Evolutionary conservation across 1,139 yeast species (phyloP), one percentile per base, ranked within the genome.

Genomic region (Debaryomycetaceae sp.): DNA sequence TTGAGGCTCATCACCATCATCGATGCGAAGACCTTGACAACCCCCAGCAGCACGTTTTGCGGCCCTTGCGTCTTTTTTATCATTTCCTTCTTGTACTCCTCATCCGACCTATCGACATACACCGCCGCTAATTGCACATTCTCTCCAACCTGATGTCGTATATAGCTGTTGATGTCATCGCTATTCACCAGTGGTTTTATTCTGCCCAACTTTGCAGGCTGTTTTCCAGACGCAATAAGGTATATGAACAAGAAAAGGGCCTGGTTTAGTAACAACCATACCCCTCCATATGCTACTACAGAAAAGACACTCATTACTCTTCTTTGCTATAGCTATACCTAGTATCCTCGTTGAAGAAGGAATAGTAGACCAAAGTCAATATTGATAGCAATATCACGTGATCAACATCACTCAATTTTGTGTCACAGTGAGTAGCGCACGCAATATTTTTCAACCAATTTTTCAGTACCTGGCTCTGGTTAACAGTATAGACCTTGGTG

Each of bases 1-100:
- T 61, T 61, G 5, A 63, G 48, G 37, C 73, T 65, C 11, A 67
- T 50, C 13, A 73, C 50, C 4, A 65, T 45, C 8, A 66, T 58
- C 3, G 49, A 33, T 36, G 68, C 56, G 45, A 70, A 71, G 11
- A 11, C 7, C 26, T 11, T 22, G 11, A 22, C 7, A 8, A 22
- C 26, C 11, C 26, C 26, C 4, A 22, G 11, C 26, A 22, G 26
- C 26, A 22, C 26, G 11, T 22, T 22, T 11, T 22, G 26, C 7
- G 26, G 26, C 11, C 26, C 26, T 22, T 22, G 26, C 7, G 11
- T 22, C 11, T 22, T 22, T 11, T 22, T 22, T 11, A 8, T 11
- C 26, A 22, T 22, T 11, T 22, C 26, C 7, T 8, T 8, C 11
- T 22, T 11, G 11, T 22, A 22, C 11, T 8, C 11, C 26, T 22